phyloP scores from a whole-genome alignment of 2,329 filamentous ascomycete genomes.

The Pseudogymnoascus sp. region DNA sequence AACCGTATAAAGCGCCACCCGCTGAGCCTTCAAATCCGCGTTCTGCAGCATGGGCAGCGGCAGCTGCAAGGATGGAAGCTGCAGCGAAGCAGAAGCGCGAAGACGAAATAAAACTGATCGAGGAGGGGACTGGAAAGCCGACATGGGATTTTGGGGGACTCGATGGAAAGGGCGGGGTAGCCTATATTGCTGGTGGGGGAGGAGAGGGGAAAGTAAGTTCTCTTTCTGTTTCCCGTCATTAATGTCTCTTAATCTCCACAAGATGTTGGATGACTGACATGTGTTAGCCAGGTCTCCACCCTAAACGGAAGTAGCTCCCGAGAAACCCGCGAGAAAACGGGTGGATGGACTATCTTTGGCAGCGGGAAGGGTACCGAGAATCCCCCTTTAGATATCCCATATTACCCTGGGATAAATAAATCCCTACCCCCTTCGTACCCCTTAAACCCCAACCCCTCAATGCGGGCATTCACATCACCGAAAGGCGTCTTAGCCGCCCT shows the following conservation, averaged over 20 bases:
- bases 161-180: background rate
- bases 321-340: background rate
- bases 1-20: background rate
- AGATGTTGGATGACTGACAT: background rate
- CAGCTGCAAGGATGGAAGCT: background rate
- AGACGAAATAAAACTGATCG: background rate
- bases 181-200: background rate
- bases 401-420: background rate
- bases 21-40: background rate
- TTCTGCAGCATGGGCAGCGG: background rate
- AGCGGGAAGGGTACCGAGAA: no score
- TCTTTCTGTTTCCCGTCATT: background rate
- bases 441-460: no score
- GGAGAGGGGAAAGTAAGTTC: background rate
- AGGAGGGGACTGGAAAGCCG: background rate
- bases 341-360: background rate
- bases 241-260: background rate
- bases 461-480: background rate
- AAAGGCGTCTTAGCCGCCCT: background rate
- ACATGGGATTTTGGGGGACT: background rate
- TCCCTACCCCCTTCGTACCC: background rate
- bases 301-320: background rate
- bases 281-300: background rate
- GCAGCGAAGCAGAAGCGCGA: background rate
- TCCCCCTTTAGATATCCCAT: background rate